Conservation (phyloP, 768 basidiomycete genomes). For the Trametes cinnabarina region DNA sequence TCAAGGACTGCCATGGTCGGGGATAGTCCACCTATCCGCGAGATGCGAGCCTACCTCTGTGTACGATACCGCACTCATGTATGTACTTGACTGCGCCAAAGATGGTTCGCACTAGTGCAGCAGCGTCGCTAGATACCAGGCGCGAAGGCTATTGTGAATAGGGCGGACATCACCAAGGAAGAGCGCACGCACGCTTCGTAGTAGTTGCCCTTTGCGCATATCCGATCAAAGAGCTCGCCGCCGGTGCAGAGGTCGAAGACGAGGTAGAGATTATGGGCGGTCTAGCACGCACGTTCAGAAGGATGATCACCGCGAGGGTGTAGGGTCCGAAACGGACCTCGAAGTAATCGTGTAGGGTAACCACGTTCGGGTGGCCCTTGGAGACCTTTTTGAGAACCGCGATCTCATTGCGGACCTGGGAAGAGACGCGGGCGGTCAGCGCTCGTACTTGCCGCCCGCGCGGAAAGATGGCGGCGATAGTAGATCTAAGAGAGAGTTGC, state of each 20-base stretch:
- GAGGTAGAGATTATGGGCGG: conserved; percentile 89
- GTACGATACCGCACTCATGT: conserved; percentile 89
- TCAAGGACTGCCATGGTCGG: not conserved
- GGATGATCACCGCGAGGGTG: not conserved
- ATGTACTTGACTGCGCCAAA: conserved; percentile 87
- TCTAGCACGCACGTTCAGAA: conserved; percentile 41
- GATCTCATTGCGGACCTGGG: conserved; percentile 94
- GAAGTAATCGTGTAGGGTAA: conserved; percentile 94
- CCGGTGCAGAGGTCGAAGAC: conserved; percentile 96
- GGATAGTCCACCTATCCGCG: too few relatives aligned
- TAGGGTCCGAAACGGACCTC: conserved; percentile 51
- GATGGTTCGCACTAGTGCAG: conserved; percentile 82
- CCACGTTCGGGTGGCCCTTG: conserved; percentile 85
- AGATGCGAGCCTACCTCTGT: conserved; percentile 56
- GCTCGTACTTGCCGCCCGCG: not conserved
- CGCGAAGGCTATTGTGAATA: too few relatives aligned
- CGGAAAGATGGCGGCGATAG: conserved; percentile 8
- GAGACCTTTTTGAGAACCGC: conserved; percentile 91
- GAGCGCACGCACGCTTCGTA: conserved; percentile 73
- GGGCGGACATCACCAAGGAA: conserved; percentile 5
- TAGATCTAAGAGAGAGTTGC: not conserved
- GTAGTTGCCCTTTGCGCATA: conserved; percentile 96
- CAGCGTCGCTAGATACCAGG: conserved; percentile 69
- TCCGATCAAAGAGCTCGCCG: conserved; percentile 97
- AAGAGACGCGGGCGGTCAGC: not conserved